Conservation (phyloP, 176 grass and related monocot genomes). For the Rhipidocladum racemiflorum region DNA sequence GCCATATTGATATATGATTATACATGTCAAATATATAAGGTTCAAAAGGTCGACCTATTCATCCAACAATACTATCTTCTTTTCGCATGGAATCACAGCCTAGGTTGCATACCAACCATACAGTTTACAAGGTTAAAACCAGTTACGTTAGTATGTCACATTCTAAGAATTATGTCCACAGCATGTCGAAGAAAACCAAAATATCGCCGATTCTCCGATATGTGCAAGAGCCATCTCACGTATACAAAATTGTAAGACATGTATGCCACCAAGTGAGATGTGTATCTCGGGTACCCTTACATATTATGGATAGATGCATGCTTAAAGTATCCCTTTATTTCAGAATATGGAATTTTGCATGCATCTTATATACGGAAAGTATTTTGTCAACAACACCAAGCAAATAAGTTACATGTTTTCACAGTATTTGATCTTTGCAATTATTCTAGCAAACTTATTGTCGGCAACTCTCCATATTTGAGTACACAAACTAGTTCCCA, state of each 20-base stretch:
- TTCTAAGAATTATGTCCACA: neutral
- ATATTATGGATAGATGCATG: conserved; percentile 3
- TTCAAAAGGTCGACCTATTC: neutral
- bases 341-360: neutral
- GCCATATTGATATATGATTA: neutral
- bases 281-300: neutral
- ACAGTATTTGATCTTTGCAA: neutral
- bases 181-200: neutral
- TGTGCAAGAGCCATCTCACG: neutral
- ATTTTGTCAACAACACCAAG: neutral
- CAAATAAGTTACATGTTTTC: neutral
- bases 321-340: conserved; percentile 12
- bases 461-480: neutral
- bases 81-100: neutral
- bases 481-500: conserved; percentile 11
- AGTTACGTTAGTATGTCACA: neutral
- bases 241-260: neutral
- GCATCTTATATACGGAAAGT: neutral
- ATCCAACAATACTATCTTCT: neutral
- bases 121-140: neutral
- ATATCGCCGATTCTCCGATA: neutral
- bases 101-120: neutral
- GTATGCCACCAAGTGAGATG: neutral
- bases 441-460: neutral
- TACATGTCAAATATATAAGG: no score